phyloP scores from a whole-genome alignment of 352 stramenopile species.

The Globisporangium rhizosaccharum region DNA sequence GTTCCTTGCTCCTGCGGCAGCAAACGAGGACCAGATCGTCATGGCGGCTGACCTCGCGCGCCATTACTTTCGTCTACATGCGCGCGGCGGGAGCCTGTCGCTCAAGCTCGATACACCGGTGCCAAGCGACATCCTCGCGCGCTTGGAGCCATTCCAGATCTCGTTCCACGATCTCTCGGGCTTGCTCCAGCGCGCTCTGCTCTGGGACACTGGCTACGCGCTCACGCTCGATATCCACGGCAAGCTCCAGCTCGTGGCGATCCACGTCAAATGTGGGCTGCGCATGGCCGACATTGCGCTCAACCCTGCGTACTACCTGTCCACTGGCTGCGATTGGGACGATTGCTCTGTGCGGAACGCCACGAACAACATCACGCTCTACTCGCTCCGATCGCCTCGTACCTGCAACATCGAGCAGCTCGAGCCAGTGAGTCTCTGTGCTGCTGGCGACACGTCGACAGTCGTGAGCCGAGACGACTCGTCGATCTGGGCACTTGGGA shows the following conservation, averaged over 20 bases:
- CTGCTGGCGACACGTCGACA: background rate
- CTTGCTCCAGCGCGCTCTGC: slow-evolving; percentile 58
- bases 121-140: slow-evolving; percentile 25
- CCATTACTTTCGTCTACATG: slow-evolving; percentile 6
- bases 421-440: slow-evolving; percentile 12
- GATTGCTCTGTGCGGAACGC: slow-evolving; percentile 19
- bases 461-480: slow-evolving; percentile 4
- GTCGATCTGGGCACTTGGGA: slow-evolving; percentile 19
- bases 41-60: slow-evolving; percentile 1
- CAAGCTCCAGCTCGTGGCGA: slow-evolving; percentile 12
- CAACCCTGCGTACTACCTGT: slow-evolving; percentile 12
- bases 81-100: background rate
- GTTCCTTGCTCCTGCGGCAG: background rate
- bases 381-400: slow-evolving; percentile 10
- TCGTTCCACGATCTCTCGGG: slow-evolving; percentile 29
- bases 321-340: slow-evolving; percentile 10
- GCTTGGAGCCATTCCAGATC: slow-evolving; percentile 10
- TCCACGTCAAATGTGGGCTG: slow-evolving; percentile 43
- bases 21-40: background rate
- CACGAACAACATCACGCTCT: slow-evolving; percentile 5
- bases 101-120: slow-evolving; percentile 17
- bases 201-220: slow-evolving; percentile 68
- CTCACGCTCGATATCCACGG: slow-evolving; percentile 34
- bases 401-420: slow-evolving; percentile 9
- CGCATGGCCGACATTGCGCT: slow-evolving; percentile 54